A percentile compares a stretch with the other conserved stretches of the same genome.
phyloP scores from a whole-genome alignment of 2,329 filamentous ascomycete species.

The Microthyrium microscopicum region DNA sequence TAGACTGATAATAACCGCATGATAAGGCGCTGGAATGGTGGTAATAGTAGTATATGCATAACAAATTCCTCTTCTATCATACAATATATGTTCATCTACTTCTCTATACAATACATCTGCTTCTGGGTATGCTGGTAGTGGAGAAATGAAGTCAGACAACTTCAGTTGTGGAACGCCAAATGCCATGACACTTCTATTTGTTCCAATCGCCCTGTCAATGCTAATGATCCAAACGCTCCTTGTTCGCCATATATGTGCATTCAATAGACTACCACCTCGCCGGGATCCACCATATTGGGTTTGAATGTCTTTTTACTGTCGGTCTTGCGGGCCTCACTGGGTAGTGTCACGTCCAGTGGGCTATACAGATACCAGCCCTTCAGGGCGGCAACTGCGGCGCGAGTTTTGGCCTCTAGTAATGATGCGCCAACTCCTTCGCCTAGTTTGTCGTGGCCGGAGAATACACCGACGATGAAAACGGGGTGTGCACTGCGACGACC shows the following conservation, averaged over 20 bases:
- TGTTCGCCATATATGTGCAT: neutral
- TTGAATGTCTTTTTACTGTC: conserved; percentile 28
- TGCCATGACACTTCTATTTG: no score
- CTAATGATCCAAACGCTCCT: neutral
- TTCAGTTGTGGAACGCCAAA: no score
- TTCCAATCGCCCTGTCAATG: neutral
- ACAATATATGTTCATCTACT: no score
- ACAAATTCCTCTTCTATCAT: no score
- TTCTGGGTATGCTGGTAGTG: neutral
- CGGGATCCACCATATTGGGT: conserved; percentile 39
- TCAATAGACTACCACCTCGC: conserved; percentile 33
- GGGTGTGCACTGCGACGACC: conserved; percentile 70
- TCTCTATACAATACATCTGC: neutral
- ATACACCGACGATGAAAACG: conserved; percentile 89
- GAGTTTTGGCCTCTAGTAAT: conserved; percentile 58
- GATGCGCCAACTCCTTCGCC: conserved; percentile 75
- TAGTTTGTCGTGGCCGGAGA: conserved; percentile 76
- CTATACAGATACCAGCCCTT: conserved; percentile 96
- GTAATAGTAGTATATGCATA: no score
- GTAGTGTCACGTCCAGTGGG: conserved; percentile 39
- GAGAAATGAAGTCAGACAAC: neutral
- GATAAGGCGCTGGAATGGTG: no score
- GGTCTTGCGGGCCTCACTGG: conserved; percentile 30
- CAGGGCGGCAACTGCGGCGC: conserved; percentile 70
- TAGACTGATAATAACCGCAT: no score